Base-by-base conservation (phyloP, 2,329 filamentous ascomycete species). In the Phyllosticta capitalensis region DNA sequence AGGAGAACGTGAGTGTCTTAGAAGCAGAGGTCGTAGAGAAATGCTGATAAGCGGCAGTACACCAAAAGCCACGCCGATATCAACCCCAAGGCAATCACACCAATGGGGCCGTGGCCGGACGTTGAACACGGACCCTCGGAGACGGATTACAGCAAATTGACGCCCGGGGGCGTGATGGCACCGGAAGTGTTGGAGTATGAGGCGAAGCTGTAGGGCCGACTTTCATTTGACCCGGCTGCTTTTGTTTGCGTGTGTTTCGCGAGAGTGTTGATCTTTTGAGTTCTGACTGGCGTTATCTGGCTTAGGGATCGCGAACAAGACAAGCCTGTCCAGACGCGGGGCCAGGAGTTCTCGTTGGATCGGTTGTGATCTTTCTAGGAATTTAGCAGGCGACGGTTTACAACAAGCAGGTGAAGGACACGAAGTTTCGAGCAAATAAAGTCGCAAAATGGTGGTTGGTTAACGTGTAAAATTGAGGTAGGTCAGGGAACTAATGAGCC, bases 21-120 rank as follows among this genome's bases (percentile, higher is more conserved):
- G 9, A 9, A 12, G 10, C 6, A 30, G 57, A 38, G 19, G 1
- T 22, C 6, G 24, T 28, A 5, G 20, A 24, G 12, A 17, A 28
- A 21, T 21, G 12, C 33, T 30, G 52, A 55, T 20, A 22, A n/a
- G 56, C 21, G 56, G 17, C 12, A 77, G 72, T 82, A 83, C 62
- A 81, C 83, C 12, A 86, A 86, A 71, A 82, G 78, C 59, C 83
- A 86, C 65, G 65, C 64, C 3, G 79, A 81, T 61, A 80, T 86
- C 61, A 86, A 86, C 64, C 83, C 83, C 1, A 75, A 77, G 50
- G 79, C 76, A 1, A 86, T 87, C 63, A 85, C 83, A n/a, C 83
- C 83, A 0, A 66, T 83, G 63, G 83, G 83, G 0, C 84, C 83
- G 0, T 85, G 75, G 65, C 83, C 83, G 1, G 70, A 83, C 61